These are phyloP conservation scores for Pisolithus marmoratus DNA, from an alignment of 768 basidiomycete genomes.

Conservation along the genomic window DNA sequence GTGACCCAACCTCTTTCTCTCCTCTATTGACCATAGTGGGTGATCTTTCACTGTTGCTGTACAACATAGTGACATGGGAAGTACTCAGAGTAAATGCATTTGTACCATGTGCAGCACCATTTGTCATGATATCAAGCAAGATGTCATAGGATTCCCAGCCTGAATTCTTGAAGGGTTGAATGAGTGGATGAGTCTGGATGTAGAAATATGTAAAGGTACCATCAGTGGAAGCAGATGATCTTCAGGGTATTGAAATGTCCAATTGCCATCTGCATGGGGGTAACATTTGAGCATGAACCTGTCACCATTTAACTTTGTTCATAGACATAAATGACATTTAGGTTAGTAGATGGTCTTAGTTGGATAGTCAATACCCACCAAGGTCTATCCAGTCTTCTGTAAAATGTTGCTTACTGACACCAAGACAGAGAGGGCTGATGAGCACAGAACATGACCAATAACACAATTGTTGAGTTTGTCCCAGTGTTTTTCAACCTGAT, in stretches of 20 bases:
- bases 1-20: too few species aligned
- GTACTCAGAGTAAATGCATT: too few species aligned
- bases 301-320: slow-evolving; percentile 10
- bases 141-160: too few species aligned
- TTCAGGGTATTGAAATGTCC: slow-evolving; percentile 26
- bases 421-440: slow-evolving; percentile 23
- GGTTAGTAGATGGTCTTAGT: slow-evolving; percentile 19
- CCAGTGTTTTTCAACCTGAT: slow-evolving; percentile 8
- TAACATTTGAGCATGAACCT: slow-evolving; percentile 21
- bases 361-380: slow-evolving; percentile 26
- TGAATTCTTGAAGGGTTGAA: too few species aligned
- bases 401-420: slow-evolving; percentile 18
- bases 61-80: too few species aligned
- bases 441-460: slow-evolving; percentile 31
- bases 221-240: slow-evolving; percentile 31
- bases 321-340: slow-evolving; percentile 9
- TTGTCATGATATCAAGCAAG: too few species aligned
- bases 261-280: slow-evolving; percentile 14
- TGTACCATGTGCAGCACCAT: too few species aligned
- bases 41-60: too few species aligned
- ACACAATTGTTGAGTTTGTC: slow-evolving; percentile 19
- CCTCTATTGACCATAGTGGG: too few species aligned
- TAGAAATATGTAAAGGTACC: too few species aligned
- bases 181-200: too few species aligned
- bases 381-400: slow-evolving; percentile 34